Percentiles rank a stretch among this genome's conserved stretches.
phyloP scores from a whole-genome alignment of 805 yeast species.

The Ogataea zsoltii region DNA sequence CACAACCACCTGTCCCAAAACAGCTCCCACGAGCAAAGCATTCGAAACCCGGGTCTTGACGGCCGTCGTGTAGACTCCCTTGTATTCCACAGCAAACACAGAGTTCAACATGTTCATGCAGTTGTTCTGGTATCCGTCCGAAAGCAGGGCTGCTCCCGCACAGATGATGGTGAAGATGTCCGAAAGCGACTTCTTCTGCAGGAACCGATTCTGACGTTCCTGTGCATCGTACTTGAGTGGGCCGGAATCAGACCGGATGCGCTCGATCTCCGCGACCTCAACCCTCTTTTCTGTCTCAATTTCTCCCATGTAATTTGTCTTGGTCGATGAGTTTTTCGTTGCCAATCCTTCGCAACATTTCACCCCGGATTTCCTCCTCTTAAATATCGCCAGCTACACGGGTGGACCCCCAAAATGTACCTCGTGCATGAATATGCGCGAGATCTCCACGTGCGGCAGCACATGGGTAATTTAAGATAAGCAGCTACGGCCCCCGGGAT shows the following conservation, averaged over 20 bases:
- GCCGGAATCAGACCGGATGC: not conserved
- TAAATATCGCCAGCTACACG: too few relatives aligned
- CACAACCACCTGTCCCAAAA: conserved; percentile 59
- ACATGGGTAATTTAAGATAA: not conserved
- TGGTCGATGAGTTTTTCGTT: not conserved
- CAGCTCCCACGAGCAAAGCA: conserved; percentile 54
- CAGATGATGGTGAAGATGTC: conserved; percentile 53
- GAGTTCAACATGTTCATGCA: conserved; percentile 30
- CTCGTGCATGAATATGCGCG: not conserved
- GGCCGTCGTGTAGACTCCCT: conserved; percentile 50
- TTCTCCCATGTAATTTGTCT: too few relatives aligned
- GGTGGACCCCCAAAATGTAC: not conserved
- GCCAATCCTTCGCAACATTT: too few relatives aligned
- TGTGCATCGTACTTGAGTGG: conserved; percentile 21
- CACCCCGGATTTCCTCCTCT: too few relatives aligned
- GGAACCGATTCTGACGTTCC: conserved; percentile 18
- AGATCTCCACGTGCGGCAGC: not conserved
- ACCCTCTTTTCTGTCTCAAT: not conserved
- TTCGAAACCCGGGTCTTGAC: conserved; percentile 36
- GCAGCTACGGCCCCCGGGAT: too few relatives aligned
- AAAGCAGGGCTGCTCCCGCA: conserved; percentile 73
- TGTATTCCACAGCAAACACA: conserved; percentile 20
- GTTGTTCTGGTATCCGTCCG: conserved; percentile 47
- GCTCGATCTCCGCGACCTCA: conserved; percentile 4
- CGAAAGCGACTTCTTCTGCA: conserved; percentile 32